These are phyloP conservation scores for Pythium phragmitis DNA, from an alignment of 352 stramenopile genomes.

Conservation along the genomic window DNA sequence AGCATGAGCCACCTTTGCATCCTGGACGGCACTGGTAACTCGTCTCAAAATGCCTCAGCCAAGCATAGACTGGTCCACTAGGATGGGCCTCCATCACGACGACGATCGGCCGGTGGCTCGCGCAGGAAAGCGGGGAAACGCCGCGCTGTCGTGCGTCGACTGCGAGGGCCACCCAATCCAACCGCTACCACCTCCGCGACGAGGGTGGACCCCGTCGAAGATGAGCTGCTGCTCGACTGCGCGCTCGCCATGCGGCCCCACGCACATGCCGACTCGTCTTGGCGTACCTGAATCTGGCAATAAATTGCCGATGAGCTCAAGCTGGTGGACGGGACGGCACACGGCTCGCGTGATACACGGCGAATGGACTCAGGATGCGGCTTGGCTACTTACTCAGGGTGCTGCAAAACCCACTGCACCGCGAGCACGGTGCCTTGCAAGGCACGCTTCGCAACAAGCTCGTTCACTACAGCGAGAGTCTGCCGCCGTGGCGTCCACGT, in stretches of 20 bases:
- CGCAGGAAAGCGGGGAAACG: neutral
- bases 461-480: neutral
- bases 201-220: neutral
- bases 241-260: neutral
- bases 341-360: neutral
- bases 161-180: neutral
- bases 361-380: neutral
- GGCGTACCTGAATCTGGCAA: neutral
- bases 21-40: too few species aligned
- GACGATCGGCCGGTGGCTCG: too few species aligned
- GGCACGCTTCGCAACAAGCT: neutral
- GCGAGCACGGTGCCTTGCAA: neutral
- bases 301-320: neutral
- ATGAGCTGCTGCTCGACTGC: constrained; percentile 1
- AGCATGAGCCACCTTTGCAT: too few species aligned
- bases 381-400: neutral
- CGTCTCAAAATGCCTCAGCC: too few species aligned
- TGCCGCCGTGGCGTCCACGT: too few species aligned
- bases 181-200: neutral
- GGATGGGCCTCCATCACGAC: too few species aligned
- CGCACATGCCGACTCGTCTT: neutral
- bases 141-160: neutral
- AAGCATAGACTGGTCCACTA: too few species aligned
- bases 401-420: neutral
- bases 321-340: neutral